Evolutionary conservation across 768 basidiomycete genomes (phyloP), one percentile per base, ranked within the genome.

Genomic region (Cytidiella melzeri): DNA sequence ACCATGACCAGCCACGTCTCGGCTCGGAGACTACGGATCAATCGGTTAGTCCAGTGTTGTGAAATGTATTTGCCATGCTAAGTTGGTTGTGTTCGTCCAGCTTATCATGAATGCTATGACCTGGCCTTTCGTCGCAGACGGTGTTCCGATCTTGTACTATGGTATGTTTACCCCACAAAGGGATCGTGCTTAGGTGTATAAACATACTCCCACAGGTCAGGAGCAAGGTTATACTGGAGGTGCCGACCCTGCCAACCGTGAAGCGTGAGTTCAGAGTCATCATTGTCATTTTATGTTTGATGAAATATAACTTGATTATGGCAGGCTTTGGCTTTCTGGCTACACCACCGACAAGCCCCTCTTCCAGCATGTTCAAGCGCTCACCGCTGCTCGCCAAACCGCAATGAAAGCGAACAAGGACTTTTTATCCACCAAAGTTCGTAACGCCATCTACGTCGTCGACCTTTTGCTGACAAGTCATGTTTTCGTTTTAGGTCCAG

Each of bases 271-370:
- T 4, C 9, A 4, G 11, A 27, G 18, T 18, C 5, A 28, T 18
- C 15, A 10, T 34, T 11, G n/a, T 43, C 18, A 38, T 23, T 6
- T 11, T n/a, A 11, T 3, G 19, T 19, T 24, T 43, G 26, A 19
- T 46, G 26, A 53, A 34, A 13, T 21, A 42, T 9, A 27, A n/a
- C 44, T 3, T 41, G n/a, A n/a, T n/a, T n/a, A n/a, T n/a, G n/a
- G n/a, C n/a, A 82, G 81, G 6, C 70, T 84, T 23, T 86, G 84
- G 84, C 67, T 74, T 5, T 73, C 79, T 3, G 74, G 68, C 23
- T 86, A 81, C 59, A 63, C 65, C 24, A 69, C 72, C 18, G 68
- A 76, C 43, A 73, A 76, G 45, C 71, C 76, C 2, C 70, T 80
- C 23, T 70, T 77, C 12, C 57, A 61, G 47, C 74, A 75, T 54